Evolutionary conservation across 2,329 filamentous ascomycete species (phyloP).

Genomic region (Trichoderma gracile): DNA sequence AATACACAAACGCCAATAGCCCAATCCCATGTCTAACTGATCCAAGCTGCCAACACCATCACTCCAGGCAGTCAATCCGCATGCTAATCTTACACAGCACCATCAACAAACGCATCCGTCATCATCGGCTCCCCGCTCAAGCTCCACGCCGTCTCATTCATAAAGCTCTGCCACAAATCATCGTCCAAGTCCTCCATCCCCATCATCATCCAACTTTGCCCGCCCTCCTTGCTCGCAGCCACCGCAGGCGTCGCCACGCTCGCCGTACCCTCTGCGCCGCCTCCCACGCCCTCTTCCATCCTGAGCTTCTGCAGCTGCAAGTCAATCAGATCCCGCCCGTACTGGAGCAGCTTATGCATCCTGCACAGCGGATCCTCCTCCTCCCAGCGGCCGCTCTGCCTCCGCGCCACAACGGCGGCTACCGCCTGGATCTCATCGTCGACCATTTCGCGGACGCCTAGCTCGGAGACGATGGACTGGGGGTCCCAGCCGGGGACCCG

Average conservation of each 20-base stretch:
- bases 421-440: slow-evolving; percentile 37
- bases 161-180: slow-evolving; percentile 34
- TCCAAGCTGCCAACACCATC: not conserved
- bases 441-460: slow-evolving; percentile 37
- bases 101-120: slow-evolving; percentile 25
- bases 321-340: slow-evolving; percentile 36
- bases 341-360: slow-evolving; percentile 37
- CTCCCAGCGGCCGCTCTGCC: slow-evolving; percentile 33
- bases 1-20: not conserved
- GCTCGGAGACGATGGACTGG: slow-evolving; percentile 39
- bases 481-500: slow-evolving; percentile 51
- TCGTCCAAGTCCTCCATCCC: slow-evolving; percentile 33
- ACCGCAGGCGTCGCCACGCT: not conserved
- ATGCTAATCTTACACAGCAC: not conserved
- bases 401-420: slow-evolving; percentile 35
- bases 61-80: not conserved
- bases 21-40: not conserved
- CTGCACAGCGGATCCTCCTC: slow-evolving; percentile 39
- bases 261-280: not conserved
- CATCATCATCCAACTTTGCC: slow-evolving; percentile 29
- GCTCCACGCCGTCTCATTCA: slow-evolving; percentile 34
- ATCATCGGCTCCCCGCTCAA: slow-evolving; percentile 35
- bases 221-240: slow-evolving; percentile 25
- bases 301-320: slow-evolving; percentile 32
- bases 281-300: slow-evolving; percentile 28